Evolutionary conservation across 306 rosid genomes (phyloP), one percentile per base, ranked within the genome.

Genomic region (Lupinus albus): DNA sequence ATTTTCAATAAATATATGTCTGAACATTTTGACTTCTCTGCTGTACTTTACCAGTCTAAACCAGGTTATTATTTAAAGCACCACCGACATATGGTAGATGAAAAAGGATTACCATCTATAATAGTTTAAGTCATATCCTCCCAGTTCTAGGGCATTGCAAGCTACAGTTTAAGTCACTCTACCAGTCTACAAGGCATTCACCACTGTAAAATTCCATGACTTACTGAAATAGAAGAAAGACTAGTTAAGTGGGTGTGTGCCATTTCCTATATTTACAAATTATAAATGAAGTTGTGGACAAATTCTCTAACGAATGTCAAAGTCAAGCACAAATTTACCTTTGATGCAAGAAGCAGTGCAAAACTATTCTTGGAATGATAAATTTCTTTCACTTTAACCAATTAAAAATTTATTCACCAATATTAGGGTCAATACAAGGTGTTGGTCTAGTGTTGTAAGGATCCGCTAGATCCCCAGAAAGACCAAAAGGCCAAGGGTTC

Each of bases 351-450:
- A n/a, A 57, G 41, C 18, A 35, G 35, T 13, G 42, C 33, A 35
- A 71, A 49, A 41, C 6, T 28, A 21, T 71, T 45, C 30, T 7
- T 13, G 38, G 14, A 61, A 47, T 25, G 25, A 30, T 33, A 13
- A 44, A 39, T 67, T 16, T 57, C n/a, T 68, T 68, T 39, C 33
- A 39, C 14, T 54, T 15, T 50, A 41, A 51, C 56, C 49, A 63
- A 57, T 41, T 20, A 64, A 42, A 58, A 39, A 63, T 68, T 44
- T 71, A 63, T 28, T 48, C 4, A 39, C 53, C 64, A 52, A 64
- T 8, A 33, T 45, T 64, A 14, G 49, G 73, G 60, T 13, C 53
- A 67, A 52, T 14, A 61, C 11, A 16, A 30, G 35, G n/a, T n/a
- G n/a, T n/a, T n/a, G n/a, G n/a, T n/a, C n/a, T n/a, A n/a, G n/a